Conservation (phyloP, 176 grass and related monocot species). For the Aegilops umbellulata region DNA sequence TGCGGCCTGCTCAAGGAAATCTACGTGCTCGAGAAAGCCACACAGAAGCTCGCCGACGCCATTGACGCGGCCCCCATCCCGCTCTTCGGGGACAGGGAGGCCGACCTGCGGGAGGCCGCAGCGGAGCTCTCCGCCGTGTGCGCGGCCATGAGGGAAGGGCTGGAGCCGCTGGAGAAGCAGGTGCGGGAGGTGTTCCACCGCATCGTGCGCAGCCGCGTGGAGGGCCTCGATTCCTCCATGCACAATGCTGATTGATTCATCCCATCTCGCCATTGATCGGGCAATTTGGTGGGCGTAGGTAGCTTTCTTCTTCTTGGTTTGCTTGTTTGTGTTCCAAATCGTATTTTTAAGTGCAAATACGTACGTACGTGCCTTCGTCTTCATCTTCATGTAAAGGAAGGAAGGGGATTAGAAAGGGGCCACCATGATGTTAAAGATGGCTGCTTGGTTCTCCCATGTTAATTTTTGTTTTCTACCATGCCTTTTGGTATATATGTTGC, state of each 20-base stretch:
- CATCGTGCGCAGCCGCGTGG: conserved; percentile 87
- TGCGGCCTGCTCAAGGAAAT: conserved; percentile 82
- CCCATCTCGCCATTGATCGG: neutral
- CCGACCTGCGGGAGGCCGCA: conserved; percentile 49
- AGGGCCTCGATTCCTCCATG: conserved; percentile 76
- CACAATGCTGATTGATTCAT: conserved; percentile 66
- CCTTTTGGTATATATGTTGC: conserved; percentile 50
- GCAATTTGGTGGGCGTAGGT: conserved; percentile 42
- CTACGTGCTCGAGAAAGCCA: conserved; percentile 59
- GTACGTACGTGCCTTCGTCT: conserved; percentile 26
- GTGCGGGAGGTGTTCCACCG: conserved; percentile 93
- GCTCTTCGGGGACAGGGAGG: conserved; percentile 62
- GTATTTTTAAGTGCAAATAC: conserved; percentile 33
- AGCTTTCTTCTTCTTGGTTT: conserved; percentile 42
- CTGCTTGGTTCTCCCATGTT: conserved; percentile 45
- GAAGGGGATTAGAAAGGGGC: conserved; percentile 45
- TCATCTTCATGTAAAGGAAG: conserved; percentile 35
- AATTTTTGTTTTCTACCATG: conserved; percentile 21
- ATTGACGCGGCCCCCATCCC: conserved; percentile 55
- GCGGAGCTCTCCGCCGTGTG: conserved; percentile 66
- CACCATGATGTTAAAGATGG: conserved; percentile 46
- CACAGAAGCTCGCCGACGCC: conserved; percentile 61
- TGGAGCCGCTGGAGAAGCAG: conserved; percentile 78
- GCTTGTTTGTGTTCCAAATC: conserved; percentile 12
- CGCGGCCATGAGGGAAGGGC: conserved; percentile 57